A percentile compares a stretch with the other conserved stretches of the same genome.
phyloP scores from a whole-genome alignment of 2,329 filamentous ascomycete species.

The Cladosporium sp. region DNA sequence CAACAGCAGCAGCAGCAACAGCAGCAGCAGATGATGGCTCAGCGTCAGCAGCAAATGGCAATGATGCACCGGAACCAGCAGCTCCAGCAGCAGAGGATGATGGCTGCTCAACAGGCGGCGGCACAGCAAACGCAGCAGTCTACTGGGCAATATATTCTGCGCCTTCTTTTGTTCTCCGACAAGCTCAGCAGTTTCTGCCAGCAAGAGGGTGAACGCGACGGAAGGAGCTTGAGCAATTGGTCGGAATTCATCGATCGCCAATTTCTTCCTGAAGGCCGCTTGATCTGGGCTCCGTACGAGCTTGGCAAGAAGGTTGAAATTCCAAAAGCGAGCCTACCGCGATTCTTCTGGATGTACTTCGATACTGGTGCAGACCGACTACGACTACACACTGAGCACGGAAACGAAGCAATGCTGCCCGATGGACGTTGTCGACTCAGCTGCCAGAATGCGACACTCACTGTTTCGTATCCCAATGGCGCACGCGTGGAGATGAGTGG shows the following conservation, averaged over 20 bases:
- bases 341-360: constrained; percentile 88
- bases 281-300: constrained; percentile 57
- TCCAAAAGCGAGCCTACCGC: constrained; percentile 70
- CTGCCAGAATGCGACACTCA: constrained; percentile 71
- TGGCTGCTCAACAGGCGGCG: constrained; percentile 23
- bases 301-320: constrained; percentile 54
- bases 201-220: constrained; percentile 50
- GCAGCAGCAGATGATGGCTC: constrained; percentile 21
- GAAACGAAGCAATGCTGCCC: constrained; percentile 53
- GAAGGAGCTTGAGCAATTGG: constrained; percentile 73
- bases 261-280: constrained; percentile 72
- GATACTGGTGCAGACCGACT: constrained; percentile 80
- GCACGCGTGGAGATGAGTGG: constrained; percentile 57
- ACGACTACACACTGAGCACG: constrained; percentile 75
- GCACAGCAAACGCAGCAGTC: constrained; percentile 27
- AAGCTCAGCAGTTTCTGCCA: constrained; percentile 50
- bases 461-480: constrained; percentile 83
- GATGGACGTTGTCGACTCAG: constrained; percentile 70
- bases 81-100: constrained; percentile 29
- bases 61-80: constrained; percentile 30
- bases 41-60: constrained; percentile 22
- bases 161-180: constrained; percentile 54
- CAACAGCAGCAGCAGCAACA: constrained; percentile 35
- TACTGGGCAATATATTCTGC: constrained; percentile 44
- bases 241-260: constrained; percentile 72